A percentile compares a stretch with the other conserved stretches of the same genome.
Conservation (phyloP, 169 alveolate genomes). For the Plasmodium cynomolgi region DNA sequence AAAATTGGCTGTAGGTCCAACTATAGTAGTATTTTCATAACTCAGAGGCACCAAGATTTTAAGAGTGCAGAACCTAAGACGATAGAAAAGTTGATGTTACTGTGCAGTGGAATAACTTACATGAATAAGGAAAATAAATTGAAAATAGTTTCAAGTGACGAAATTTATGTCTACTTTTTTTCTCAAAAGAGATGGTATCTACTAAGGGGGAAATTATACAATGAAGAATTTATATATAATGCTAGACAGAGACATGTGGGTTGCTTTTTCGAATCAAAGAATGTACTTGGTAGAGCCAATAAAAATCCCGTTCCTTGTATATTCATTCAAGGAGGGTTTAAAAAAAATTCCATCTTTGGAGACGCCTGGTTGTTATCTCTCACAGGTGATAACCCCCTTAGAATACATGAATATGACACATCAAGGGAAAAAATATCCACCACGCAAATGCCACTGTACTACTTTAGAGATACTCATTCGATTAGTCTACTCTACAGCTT, state of each 20-base stretch:
- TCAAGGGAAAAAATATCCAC: slow-evolving; percentile 75
- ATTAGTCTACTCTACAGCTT: slow-evolving; percentile 84
- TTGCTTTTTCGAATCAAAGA: slow-evolving; percentile 85
- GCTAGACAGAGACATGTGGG: slow-evolving; percentile 87
- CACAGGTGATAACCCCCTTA: slow-evolving; percentile 86
- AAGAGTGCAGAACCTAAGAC: slow-evolving; percentile 87
- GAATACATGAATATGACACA: slow-evolving; percentile 62
- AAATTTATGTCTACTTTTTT: slow-evolving; percentile 84
- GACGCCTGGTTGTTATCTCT: slow-evolving; percentile 88
- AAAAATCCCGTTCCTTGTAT: slow-evolving; percentile 87
- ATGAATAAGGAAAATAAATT: slow-evolving; percentile 14
- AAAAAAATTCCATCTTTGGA: slow-evolving; percentile 81
- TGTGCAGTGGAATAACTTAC: slow-evolving; percentile 86
- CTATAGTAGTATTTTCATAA: slow-evolving; percentile 87
- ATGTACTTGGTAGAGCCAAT: slow-evolving; percentile 81
- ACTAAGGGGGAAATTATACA: slow-evolving; percentile 80
- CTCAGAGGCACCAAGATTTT: slow-evolving; percentile 89
- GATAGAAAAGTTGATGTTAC: slow-evolving; percentile 83
- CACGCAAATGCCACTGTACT: slow-evolving; percentile 84
- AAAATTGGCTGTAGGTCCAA: slow-evolving; percentile 89
- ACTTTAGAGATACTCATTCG: slow-evolving; percentile 87
- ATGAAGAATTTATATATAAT: slow-evolving; percentile 81
- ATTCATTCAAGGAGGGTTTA: slow-evolving; percentile 88
- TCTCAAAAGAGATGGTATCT: slow-evolving; percentile 86
- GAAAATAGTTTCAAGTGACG: slow-evolving; percentile 84